phyloP scores from a whole-genome alignment of 768 basidiomycete genomes.

The Hypholoma fasciculare region DNA sequence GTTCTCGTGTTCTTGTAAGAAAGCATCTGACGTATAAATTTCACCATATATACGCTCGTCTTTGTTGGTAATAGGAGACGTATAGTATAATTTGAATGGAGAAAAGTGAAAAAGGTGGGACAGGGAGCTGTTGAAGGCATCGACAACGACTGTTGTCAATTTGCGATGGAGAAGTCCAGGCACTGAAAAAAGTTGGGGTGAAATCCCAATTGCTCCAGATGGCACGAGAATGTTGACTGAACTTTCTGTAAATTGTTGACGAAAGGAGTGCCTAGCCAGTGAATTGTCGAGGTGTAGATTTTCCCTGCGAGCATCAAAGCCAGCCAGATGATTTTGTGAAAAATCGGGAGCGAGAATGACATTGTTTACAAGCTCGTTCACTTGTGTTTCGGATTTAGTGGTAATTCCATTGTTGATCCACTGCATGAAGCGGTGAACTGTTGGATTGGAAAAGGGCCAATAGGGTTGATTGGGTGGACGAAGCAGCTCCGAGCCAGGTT shows the following conservation, averaged over 20 bases:
- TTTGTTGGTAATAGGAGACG: neutral
- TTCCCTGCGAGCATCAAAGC: slow-evolving; percentile 13
- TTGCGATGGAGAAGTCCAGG: slow-evolving; percentile 26
- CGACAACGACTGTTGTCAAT: slow-evolving; percentile 22
- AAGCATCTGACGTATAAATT: slow-evolving; percentile 26
- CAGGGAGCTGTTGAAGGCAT: slow-evolving; percentile 17
- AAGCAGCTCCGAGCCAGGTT: neutral
- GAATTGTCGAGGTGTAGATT: slow-evolving; percentile 14
- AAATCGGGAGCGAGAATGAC: slow-evolving; percentile 20
- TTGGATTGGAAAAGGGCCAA: slow-evolving; percentile 8
- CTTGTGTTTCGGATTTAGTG: slow-evolving; percentile 13
- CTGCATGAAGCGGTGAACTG: slow-evolving; percentile 16
- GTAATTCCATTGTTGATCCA: slow-evolving; percentile 23
- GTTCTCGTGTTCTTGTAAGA: neutral
- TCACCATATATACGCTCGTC: slow-evolving; percentile 17
- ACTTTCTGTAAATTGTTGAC: slow-evolving; percentile 10
- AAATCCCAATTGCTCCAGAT: slow-evolving; percentile 17
- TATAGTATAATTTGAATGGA: slow-evolving; percentile 26
- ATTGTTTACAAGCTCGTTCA: slow-evolving; percentile 15
- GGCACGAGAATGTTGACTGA: slow-evolving; percentile 28
- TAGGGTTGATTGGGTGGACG: neutral
- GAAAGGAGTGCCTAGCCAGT: slow-evolving; percentile 1
- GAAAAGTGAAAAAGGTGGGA: slow-evolving; percentile 24
- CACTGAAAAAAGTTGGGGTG: slow-evolving; percentile 18
- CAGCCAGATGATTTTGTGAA: slow-evolving; percentile 5